These are phyloP conservation scores for Zymoseptoria tritici DNA, from an alignment of 2,329 filamentous ascomycete species.

Conservation along the genomic window DNA sequence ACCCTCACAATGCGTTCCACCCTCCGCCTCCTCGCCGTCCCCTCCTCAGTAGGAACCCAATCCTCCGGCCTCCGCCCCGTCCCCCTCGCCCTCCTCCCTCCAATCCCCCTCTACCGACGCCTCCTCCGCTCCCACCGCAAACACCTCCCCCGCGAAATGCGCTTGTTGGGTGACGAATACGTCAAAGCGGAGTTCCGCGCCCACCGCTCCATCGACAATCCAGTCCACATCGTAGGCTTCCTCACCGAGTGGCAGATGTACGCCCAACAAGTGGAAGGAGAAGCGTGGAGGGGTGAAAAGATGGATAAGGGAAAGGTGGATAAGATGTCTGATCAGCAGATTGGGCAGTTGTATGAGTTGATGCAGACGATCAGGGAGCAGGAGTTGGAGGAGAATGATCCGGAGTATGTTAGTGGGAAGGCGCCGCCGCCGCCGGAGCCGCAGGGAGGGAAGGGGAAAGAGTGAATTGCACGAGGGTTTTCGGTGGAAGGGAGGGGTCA, in stretches of 20 bases:
- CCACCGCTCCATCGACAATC: constrained; percentile 78
- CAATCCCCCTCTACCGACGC: constrained; percentile 81
- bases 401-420: constrained; percentile 15
- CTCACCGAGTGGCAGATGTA: constrained; percentile 95
- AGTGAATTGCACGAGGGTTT: background rate
- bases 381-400: constrained; percentile 39
- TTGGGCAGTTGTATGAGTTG: constrained; percentile 87
- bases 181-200: constrained; percentile 86
- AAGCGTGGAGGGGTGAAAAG: constrained; percentile 75
- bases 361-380: constrained; percentile 69
- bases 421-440: constrained; percentile 12
- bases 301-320: constrained; percentile 76
- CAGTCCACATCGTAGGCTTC: constrained; percentile 89
- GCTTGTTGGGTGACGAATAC: constrained; percentile 83
- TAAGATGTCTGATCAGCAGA: constrained; percentile 94
- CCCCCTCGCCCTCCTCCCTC: constrained; percentile 68
- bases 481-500: background rate
- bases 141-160: constrained; percentile 63
- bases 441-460: background rate
- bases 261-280: constrained; percentile 83
- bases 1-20: constrained; percentile 16
- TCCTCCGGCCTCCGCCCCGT: constrained; percentile 29
- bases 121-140: constrained; percentile 80
- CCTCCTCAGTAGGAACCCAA: constrained; percentile 27
- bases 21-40: constrained; percentile 26